Base-by-base conservation (phyloP, 352 stramenopile genomes). In the Peronosclerospora sorghi region DNA sequence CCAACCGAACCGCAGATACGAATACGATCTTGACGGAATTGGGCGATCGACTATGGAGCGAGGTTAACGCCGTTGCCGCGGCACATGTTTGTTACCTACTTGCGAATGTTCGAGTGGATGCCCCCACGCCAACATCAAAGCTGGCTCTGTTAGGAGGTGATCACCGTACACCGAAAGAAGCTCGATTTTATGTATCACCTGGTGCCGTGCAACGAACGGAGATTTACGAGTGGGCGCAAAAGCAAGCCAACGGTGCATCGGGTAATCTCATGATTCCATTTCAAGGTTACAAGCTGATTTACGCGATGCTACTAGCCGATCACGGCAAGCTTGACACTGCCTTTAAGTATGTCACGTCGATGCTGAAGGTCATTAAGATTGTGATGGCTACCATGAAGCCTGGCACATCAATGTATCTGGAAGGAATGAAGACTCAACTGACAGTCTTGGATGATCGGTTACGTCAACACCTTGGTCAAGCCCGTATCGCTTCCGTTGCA, bases 211-310 rank as follows among this genome's bases (percentile, higher is more conserved):
- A 94, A 43, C 72, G 77, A 19, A 94, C 82, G 2, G 82, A 94
- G 54, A 67, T 94, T 10, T 88, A 88, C 35, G 82, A 94, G 35
- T 91, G 74, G 73, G 56, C 82, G 2, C 79, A 86, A 15, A 85
- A 82, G 51, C 65, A 67, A 13, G 56, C 74, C 10, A 74, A 71
- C 45, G 60, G 56, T 13, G 35, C 47, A 15, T 61, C 54, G 6
- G 49, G 59, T 14, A 77, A 68, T 15, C 65, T 72, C 40, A 74
- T 88, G 67, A 81, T 94, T 38, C 72, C 82, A 18, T 91, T 92
- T 55, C 82, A 94, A 48, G 82, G 79, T 15, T 94, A 92, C 64
- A 94, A 94, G 50, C 58, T 92, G 24, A 90, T 94, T 42, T 85
- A 94, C 44, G 74, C 82, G 17, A 89, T 90, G 74, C 58, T 88